Evolutionary conservation across 805 yeast species (phyloP), one percentile per base, ranked within the genome.

Genomic region (Starmerella riodocensis): DNA sequence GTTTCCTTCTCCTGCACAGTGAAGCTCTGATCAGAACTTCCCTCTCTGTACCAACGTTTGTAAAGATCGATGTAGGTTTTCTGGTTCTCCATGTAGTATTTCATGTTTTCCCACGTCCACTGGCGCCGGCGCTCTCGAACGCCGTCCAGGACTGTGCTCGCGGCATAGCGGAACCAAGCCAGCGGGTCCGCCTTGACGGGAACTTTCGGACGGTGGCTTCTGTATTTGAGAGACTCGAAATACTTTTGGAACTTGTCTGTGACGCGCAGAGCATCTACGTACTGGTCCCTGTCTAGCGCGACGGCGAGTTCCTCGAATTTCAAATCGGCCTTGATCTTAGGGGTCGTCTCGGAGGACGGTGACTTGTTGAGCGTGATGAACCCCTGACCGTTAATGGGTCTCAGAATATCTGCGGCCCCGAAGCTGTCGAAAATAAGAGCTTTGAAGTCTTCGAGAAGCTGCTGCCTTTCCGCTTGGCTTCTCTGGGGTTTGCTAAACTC

Each of bases 321-420:
- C 37, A 91, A 62, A 43, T 82, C 80, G 0, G 85, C 71, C 29
- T 73, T 69, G 17, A 83, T 67, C 55, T 82, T 91, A 11, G 54
- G 53, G 9, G 30, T 38, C 20, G 6, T 91, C 91, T 35, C 61
- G 50, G 35, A 37, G 28, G 40, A 37, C 18, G 18, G 56, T 32
- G 73, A 78, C 55, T 91, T 91, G 60, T 82, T 82, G 13, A 91
- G 62, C 0, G 85, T 76, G 25, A 93, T 59, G 52, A 76, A 78
- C 27, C 97, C 97, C 30, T 68, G 65, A 20, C 97, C 97, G 8
- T 84, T 74, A 1, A 91, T 94, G 0, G 99, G 99, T 41, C 77
- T 71, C 43, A 91, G 60, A 7, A 91, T 62, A 40, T 61, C 62
- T 41, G 63, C 60, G 23, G 47, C 46, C 20, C 50, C 51, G 4